Evolutionary conservation across 306 rosid genomes (phyloP).

Genomic region (Rosa persica): DNA sequence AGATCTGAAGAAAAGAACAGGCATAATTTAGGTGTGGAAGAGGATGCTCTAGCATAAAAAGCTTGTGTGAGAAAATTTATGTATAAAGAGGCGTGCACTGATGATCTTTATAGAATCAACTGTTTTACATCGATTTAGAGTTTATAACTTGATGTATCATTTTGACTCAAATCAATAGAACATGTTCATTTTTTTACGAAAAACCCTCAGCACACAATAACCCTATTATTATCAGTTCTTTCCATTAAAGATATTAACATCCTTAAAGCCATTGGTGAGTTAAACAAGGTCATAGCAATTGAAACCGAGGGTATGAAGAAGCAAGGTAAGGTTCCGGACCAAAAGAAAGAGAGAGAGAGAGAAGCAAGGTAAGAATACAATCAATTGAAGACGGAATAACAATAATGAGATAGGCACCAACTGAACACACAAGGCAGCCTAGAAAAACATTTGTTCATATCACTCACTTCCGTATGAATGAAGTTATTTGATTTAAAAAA

Average conservation of each 20-base stretch:
- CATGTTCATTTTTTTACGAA: not conserved
- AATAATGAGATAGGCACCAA: not conserved
- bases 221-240: not conserved
- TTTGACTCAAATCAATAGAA: not conserved
- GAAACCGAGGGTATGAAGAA: not conserved
- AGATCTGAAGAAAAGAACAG: constrained; percentile 21
- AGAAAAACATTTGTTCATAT: too few species aligned
- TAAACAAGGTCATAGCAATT: not conserved
- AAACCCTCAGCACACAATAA: not conserved
- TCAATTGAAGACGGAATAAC: not conserved
- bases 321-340: not conserved
- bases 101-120: not conserved
- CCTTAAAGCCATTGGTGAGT: too few species aligned
- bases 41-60: constrained; percentile 31
- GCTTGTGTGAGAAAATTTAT: constrained; percentile 10
- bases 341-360: too few species aligned
- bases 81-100: constrained; percentile 7
- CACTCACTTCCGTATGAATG: too few species aligned
- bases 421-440: not conserved
- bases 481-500: too few species aligned
- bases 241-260: not conserved
- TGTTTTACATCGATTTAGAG: not conserved
- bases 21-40: constrained; percentile 25
- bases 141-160: not conserved
- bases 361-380: not conserved